Evolutionary conservation across 2,329 filamentous ascomycete genomes (phyloP), one percentile per base, ranked within the genome.

Genomic region (Talaromyces sp.): DNA sequence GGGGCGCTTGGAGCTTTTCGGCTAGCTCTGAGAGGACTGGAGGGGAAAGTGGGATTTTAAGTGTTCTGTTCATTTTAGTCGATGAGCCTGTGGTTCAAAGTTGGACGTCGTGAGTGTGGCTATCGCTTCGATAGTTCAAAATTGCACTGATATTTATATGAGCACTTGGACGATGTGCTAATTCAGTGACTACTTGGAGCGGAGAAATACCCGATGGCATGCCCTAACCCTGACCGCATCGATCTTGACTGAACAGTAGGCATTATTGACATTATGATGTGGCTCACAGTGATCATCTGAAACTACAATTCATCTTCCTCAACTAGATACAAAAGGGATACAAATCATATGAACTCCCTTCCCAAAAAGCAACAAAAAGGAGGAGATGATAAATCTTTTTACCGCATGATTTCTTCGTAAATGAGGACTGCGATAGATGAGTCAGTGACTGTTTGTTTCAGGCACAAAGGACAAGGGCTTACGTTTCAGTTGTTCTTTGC

Each of bases 401-500:
- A 89, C 79, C 88, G 85, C 88, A 90, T 98, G 74, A 98, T 98
- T 83, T 99, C 95, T 78, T 97, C 89, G 82, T 94, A 99, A 80
- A 99, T 99, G 77, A 99, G 85, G 75, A 62, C 64, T 66, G 27
- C 9, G 11, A 15, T 8, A 37, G 1, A 35, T 9, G 9, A 61
- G 13, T 63, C 13, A 62, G 63, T 60, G 22, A 39, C 17, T 31
- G 43, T 59, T 41, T 43, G 19, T 54, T 69, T 60, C 52, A 50
- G 63, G 47, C 13, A 43, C 22, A 39, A 54, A n/a, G 9, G 10
- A 39, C 59, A 37, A 9, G 8, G 49, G 77, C 83, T 75, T 77
- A 89, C 95, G 86, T 85, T 98, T 98, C 79, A 99, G 81, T 81
- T 99, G 93, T 82, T 99, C 95, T 83, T 99, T 99, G 84, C 91